Evolutionary conservation across 129 eudicot genomes (phyloP), one percentile per base, ranked within the genome.

Genomic region (Pulicaria dysenterica): DNA sequence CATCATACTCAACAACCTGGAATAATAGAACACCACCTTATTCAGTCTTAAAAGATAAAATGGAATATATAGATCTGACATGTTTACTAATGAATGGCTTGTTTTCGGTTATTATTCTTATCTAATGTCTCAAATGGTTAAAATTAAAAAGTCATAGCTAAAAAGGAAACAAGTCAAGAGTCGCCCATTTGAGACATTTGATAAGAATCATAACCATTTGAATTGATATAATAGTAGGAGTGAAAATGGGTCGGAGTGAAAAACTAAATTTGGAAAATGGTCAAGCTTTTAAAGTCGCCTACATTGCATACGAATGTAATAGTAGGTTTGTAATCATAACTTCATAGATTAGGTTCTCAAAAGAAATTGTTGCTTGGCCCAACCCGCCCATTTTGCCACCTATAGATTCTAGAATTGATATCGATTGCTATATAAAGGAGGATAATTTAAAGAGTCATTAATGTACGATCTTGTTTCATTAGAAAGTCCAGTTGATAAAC

Each of bases 1-100:
- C 78, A 40, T 83, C 94, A 55, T 88, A 90, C 83, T 95, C 99
- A 8, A 90, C 73, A 51, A 90, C 91, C 99, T 95, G 85, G 42
- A 60, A 17, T 13, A 13, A 46, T 41, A 72, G 6, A 57, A 44
- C 0, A 8, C 13, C 14, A 9, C 34, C 24, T 51, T 5, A 43
- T 38, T 41, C 24, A 42, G 56, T n/a, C 31, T 11, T 31, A 36
- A 44, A 45, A 36, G 11, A 58, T 24, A 24, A 55, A 55, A 10
- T 53, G 53, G 56, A 65, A 45, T 19, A n/a, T 3, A 31, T 36
- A 58, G 63, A 58, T 0, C 13, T 39, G 24, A 60, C 66, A 0
- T 17, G 9, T 58, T 58, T 11, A 58, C 42, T 31, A 10, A 58
- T 58, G 36, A 34, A 11, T 58, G 8, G 15, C 8, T 15, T 16